Conservation (phyloP, 345 rosid species). For the Balakata baccata region DNA sequence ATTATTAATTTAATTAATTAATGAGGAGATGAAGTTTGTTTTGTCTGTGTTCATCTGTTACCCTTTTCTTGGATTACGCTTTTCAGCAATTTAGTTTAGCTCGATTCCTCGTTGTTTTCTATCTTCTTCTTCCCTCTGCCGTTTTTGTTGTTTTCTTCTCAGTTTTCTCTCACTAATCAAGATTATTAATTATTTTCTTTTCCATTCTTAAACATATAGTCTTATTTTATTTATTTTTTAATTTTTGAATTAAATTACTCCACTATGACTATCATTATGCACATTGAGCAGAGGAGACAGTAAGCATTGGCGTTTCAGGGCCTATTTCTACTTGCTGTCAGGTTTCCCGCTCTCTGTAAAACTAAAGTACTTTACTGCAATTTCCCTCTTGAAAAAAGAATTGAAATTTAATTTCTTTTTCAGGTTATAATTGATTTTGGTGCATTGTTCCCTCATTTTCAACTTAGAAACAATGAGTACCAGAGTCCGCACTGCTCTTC, state of each 20-base stretch:
- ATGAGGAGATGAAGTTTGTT: not conserved
- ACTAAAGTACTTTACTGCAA: not conserved
- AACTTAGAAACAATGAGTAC: slow-evolving; percentile 54
- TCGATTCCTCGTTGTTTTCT: slow-evolving; percentile 49
- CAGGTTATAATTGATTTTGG: slow-evolving; percentile 25
- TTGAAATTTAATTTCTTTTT: slow-evolving; percentile 8
- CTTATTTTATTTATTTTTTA: not conserved
- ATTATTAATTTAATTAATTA: slow-evolving; percentile 5
- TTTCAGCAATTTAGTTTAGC: slow-evolving; percentile 22
- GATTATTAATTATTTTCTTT: not conserved
- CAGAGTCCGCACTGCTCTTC: slow-evolving; percentile 64
- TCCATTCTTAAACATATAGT: not conserved
- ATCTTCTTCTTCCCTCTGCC: slow-evolving; percentile 24
- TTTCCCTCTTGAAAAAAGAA: not conserved
- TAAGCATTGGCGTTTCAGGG: slow-evolving; percentile 27
- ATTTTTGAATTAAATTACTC: not conserved
- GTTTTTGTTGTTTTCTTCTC: slow-evolving; percentile 34
- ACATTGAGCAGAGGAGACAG: too few species aligned
- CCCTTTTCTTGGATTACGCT: slow-evolving; percentile 34
- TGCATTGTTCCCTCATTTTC: slow-evolving; percentile 27
- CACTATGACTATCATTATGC: not conserved
- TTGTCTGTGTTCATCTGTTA: slow-evolving; percentile 25
- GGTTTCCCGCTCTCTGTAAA: slow-evolving; percentile 64
- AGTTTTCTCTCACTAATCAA: slow-evolving; percentile 38
- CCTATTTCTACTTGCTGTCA: slow-evolving; percentile 53